These are phyloP conservation scores for Lasiosphaeria hispida DNA, from an alignment of 495 filamentous ascomycete genomes.

Conservation along the genomic window DNA sequence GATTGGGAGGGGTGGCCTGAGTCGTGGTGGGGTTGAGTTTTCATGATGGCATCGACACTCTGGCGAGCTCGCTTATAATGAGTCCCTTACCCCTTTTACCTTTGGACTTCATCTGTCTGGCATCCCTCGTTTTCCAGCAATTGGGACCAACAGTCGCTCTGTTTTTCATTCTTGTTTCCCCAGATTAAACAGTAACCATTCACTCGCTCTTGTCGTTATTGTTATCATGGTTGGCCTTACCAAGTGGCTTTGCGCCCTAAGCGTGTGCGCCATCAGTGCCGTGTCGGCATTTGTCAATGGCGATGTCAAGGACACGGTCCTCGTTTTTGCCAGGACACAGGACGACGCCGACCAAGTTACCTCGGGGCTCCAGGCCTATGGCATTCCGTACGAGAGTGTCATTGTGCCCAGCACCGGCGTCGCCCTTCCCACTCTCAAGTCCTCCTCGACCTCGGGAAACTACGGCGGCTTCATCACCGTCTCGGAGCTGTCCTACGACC, in stretches of 20 bases:
- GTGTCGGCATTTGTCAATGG: slow-evolving; percentile 1
- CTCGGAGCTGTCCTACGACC: slow-evolving; percentile 54
- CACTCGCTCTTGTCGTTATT: background rate
- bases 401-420: slow-evolving; percentile 49
- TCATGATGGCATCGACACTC: too few relatives aligned
- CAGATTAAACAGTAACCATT: background rate
- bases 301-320: slow-evolving; percentile 39
- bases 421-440: slow-evolving; percentile 51
- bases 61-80: too few relatives aligned
- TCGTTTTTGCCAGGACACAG: slow-evolving; percentile 52
- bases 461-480: slow-evolving; percentile 55
- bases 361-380: slow-evolving; percentile 55
- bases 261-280: background rate
- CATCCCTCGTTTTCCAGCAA: too few relatives aligned
- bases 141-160: too few relatives aligned
- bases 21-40: too few relatives aligned
- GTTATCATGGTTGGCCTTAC: background rate
- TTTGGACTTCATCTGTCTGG: too few relatives aligned
- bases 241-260: background rate
- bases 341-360: slow-evolving; percentile 40
- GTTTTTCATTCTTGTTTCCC: slow-evolving; percentile 1
- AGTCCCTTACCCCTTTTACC: too few relatives aligned
- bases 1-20: too few relatives aligned
- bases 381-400: slow-evolving; percentile 53
- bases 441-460: slow-evolving; percentile 45